These are phyloP conservation scores for Yamadazyma taylorii DNA, from an alignment of 1,139 yeast genomes.

Conservation along the genomic window DNA sequence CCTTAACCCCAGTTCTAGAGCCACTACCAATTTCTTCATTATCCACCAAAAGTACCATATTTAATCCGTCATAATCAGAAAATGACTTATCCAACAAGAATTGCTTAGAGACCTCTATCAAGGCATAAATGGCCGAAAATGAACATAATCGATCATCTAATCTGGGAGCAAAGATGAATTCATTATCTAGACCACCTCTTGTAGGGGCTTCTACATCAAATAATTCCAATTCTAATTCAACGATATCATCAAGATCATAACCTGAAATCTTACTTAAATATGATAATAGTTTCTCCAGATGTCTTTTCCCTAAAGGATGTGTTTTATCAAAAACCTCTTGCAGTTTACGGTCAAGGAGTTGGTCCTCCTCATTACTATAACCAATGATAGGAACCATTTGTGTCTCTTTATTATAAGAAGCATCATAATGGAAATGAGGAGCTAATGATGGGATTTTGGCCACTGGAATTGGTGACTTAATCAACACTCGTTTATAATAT, in stretches of 20 bases:
- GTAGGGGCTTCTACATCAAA: constrained; percentile 65
- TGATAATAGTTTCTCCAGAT: constrained; percentile 53
- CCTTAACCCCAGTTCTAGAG: constrained; percentile 43
- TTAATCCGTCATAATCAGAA: constrained; percentile 36
- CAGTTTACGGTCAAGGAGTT: too few species aligned
- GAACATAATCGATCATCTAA: constrained; percentile 68
- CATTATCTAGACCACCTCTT: constrained; percentile 59
- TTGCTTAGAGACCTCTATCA: constrained; percentile 38
- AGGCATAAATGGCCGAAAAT: constrained; percentile 54
- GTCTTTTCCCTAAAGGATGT: constrained; percentile 44
- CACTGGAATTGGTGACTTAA: constrained; percentile 63
- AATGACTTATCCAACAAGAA: constrained; percentile 22
- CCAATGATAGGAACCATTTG: constrained; percentile 65
- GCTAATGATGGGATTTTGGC: constrained; percentile 67
- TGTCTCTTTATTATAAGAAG: constrained; percentile 58
- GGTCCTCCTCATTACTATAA: constrained; percentile 17
- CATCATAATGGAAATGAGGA: constrained; percentile 59
- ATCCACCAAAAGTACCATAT: constrained; percentile 39
- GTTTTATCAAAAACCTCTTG: constrained; percentile 1
- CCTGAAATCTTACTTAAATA: constrained; percentile 53
- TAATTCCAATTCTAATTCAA: constrained; percentile 61
- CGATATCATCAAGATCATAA: constrained; percentile 49
- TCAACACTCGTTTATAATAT: constrained; percentile 34
- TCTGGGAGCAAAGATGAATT: constrained; percentile 64
- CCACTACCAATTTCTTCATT: constrained; percentile 47